These are phyloP conservation scores for Phytophthora brassicae DNA, from an alignment of 352 stramenopile genomes.

Conservation along the genomic window DNA sequence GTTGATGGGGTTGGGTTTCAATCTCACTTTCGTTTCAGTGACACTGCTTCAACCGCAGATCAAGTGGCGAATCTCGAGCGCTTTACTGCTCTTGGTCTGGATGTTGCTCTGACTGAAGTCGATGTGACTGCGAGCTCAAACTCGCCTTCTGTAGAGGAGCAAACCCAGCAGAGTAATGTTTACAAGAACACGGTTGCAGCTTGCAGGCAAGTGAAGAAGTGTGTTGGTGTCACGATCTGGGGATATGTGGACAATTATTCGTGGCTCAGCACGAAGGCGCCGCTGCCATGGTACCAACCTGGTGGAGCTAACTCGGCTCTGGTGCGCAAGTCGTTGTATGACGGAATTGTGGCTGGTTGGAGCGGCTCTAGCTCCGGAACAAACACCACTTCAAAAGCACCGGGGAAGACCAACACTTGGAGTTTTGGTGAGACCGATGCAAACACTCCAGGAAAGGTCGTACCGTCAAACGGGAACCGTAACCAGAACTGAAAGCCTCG, in stretches of 20 bases:
- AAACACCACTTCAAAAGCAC: conserved; percentile 5
- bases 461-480: too few relatives aligned
- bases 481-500: too few relatives aligned
- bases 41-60: conserved; percentile 13
- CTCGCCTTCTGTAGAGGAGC: conserved; percentile 10
- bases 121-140: conserved; percentile 24
- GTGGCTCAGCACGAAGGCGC: conserved; percentile 25
- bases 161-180: conserved; percentile 14
- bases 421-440: too few relatives aligned
- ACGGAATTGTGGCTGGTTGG: conserved; percentile 30
- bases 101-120: conserved; percentile 31
- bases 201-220: conserved; percentile 26
- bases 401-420: too few relatives aligned
- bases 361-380: neutral
- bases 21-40: conserved; percentile 15
- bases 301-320: conserved; percentile 12
- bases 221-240: conserved; percentile 35
- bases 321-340: conserved; percentile 30
- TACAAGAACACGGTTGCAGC: conserved; percentile 29
- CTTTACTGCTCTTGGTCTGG: conserved; percentile 30
- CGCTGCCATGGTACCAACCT: conserved; percentile 31
- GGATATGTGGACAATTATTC: conserved; percentile 30
- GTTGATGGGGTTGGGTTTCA: conserved; percentile 32
- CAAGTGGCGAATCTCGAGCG: conserved; percentile 23
- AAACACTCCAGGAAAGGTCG: too few relatives aligned